Percentiles rank a stretch among this genome's conserved stretches.
phyloP scores from a whole-genome alignment of 2,329 filamentous ascomycete species.

The Coleophoma cylindrospora region DNA sequence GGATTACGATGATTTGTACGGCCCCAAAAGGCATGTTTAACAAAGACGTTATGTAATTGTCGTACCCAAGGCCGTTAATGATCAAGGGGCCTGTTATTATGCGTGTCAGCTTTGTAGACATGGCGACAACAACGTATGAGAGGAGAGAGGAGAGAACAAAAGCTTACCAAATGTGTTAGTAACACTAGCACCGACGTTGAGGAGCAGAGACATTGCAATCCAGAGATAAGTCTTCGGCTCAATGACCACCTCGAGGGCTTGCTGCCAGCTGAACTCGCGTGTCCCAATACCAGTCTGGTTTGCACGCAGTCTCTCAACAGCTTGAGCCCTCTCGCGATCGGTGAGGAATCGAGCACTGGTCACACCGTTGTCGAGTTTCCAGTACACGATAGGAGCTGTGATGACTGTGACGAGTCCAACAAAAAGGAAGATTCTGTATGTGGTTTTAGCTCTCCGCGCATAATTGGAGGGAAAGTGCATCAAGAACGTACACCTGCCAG shows the following conservation, averaged over 20 bases:
- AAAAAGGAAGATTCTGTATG: conserved; percentile 64
- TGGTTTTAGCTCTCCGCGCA: conserved; percentile 33
- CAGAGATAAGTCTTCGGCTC: conserved; percentile 55
- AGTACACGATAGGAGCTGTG: conserved; percentile 53
- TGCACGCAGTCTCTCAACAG: conserved; percentile 64
- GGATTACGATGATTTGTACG: conserved; percentile 54
- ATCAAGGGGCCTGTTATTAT: conserved; percentile 42
- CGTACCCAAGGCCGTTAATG: conserved; percentile 53
- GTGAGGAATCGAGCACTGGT: conserved; percentile 50
- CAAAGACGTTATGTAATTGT: conserved; percentile 51
- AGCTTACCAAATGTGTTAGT: conserved; percentile 54
- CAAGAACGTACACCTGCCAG: conserved; percentile 22
- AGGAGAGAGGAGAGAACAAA: background rate
- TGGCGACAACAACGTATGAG: background rate
- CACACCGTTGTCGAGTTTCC: conserved; percentile 51
- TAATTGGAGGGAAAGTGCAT: conserved; percentile 29
- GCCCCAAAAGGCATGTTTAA: conserved; percentile 65
- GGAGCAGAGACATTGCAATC: conserved; percentile 52
- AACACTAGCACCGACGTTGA: conserved; percentile 60
- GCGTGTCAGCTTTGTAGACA: too few species aligned
- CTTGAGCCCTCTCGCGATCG: conserved; percentile 61
- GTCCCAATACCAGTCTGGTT: conserved; percentile 75
- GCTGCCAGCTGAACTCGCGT: conserved; percentile 62
- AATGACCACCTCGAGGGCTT: conserved; percentile 47
- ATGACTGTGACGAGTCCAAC: conserved; percentile 54